phyloP scores from a whole-genome alignment of 2,329 filamentous ascomycete species.

The Phyllachora maydis region DNA sequence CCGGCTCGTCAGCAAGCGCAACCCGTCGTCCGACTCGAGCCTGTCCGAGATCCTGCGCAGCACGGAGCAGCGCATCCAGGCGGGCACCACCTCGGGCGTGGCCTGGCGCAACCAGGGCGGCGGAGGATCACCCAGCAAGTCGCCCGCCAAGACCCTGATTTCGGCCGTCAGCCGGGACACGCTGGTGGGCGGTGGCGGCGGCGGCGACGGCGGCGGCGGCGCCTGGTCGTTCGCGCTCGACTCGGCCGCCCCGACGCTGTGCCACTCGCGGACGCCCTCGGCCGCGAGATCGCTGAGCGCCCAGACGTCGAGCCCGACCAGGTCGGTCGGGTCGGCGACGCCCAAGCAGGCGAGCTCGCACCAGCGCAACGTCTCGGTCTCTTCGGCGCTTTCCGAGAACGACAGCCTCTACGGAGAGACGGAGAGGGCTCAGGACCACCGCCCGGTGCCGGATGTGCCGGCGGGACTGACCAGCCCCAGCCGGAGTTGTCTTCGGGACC shows the following conservation, averaged over 20 bases:
- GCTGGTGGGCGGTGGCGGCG: too few relatives aligned
- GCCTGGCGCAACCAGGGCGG: constrained; percentile 8
- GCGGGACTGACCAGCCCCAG: constrained; percentile 21
- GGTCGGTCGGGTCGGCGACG: constrained; percentile 2
- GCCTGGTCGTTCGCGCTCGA: too few relatives aligned
- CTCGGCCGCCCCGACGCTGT: background rate
- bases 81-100: constrained; percentile 3
- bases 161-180: too few relatives aligned
- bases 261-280: background rate
- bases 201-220: too few relatives aligned
- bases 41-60: constrained; percentile 27
- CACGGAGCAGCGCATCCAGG: constrained; percentile 27
- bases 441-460: background rate
- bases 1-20: too few relatives aligned
- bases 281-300: background rate
- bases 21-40: constrained; percentile 21
- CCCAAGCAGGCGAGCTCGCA: too few relatives aligned
- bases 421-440: constrained; percentile 1
- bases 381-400: constrained; percentile 14
- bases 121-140: too few relatives aligned
- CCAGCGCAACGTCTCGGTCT: constrained; percentile 11
- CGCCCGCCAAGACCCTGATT: constrained; percentile 3
- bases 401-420: constrained; percentile 20
- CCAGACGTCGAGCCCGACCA: constrained; percentile 11
- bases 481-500: too few relatives aligned